Evolutionary conservation across 108 stramenopile species (phyloP).

Genomic region (Skeletonema tropicum): DNA sequence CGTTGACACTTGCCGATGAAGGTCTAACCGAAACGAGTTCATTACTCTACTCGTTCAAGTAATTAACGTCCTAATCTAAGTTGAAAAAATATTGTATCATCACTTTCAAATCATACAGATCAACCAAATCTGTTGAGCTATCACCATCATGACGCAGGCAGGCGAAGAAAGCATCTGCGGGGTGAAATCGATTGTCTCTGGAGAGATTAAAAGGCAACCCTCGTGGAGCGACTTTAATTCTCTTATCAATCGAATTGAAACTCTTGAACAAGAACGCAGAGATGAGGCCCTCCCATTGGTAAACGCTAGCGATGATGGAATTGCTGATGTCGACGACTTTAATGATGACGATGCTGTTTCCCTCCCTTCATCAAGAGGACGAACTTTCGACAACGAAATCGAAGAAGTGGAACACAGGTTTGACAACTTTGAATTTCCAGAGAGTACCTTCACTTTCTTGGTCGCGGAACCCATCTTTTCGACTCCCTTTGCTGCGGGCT

Average conservation of each 20-base stretch:
- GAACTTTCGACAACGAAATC: neutral
- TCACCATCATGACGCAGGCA: neutral
- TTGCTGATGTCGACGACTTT: neutral
- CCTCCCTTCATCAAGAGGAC: too few relatives aligned
- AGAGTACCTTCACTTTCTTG: slow-evolving; percentile 39
- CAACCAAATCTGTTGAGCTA: too few relatives aligned
- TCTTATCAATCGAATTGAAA: neutral
- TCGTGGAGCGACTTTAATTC: neutral
- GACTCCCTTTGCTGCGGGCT: slow-evolving; percentile 19
- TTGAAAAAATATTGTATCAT: too few relatives aligned
- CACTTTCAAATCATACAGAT: too few relatives aligned
- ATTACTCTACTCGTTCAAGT: too few relatives aligned
- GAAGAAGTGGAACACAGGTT: neutral
- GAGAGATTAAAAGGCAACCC: neutral
- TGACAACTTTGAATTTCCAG: slow-evolving; percentile 27
- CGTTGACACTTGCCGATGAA: too few relatives aligned
- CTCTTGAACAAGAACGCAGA: neutral
- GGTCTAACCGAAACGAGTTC: too few relatives aligned
- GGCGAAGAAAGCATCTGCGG: neutral
- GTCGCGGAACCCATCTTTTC: slow-evolving; percentile 20
- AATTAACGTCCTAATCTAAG: too few relatives aligned
- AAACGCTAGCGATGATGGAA: neutral
- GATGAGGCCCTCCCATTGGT: neutral
- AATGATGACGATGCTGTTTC: neutral
- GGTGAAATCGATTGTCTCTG: neutral